Percentiles rank a stretch among this genome's conserved stretches.
Conservation (phyloP, 148 eudicot species). For the Gaultheria prostrata region DNA sequence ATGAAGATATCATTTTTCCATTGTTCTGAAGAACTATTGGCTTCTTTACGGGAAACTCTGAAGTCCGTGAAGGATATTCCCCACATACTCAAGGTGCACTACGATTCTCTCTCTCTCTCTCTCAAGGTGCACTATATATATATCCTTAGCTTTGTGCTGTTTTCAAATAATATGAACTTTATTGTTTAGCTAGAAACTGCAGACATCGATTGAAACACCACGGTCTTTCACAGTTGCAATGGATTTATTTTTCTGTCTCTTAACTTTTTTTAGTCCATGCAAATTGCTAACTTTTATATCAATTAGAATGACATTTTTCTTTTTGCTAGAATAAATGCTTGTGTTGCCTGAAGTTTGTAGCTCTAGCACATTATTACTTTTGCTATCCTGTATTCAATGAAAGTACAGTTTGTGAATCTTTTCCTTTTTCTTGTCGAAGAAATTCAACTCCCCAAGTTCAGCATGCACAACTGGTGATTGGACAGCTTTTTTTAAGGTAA, state of each 20-base stretch:
- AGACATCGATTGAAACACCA: neutral
- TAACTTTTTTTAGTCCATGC: neutral
- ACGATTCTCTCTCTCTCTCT: neutral
- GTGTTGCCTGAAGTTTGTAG: neutral
- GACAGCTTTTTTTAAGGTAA: constrained; percentile 90
- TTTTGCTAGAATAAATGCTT: neutral
- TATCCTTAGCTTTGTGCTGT: neutral
- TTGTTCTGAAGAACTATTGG: constrained; percentile 68
- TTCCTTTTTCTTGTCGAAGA: constrained; percentile 42
- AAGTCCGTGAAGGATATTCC: constrained; percentile 85
- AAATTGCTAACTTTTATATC: neutral
- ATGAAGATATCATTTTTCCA: constrained; percentile 82
- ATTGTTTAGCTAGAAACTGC: neutral
- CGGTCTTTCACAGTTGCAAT: neutral
- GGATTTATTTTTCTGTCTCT: neutral
- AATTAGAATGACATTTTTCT: neutral
- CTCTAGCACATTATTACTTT: neutral
- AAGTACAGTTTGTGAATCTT: neutral
- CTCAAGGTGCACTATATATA: neutral
- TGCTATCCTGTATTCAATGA: neutral
- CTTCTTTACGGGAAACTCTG: constrained; percentile 77
- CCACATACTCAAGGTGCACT: constrained; percentile 71
- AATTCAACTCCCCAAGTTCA: constrained; percentile 95
- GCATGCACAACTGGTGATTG: constrained; percentile 84
- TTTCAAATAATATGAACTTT: neutral